Evolutionary conservation across 345 rosid genomes (phyloP).

Genomic region (Syzygium jambos): DNA sequence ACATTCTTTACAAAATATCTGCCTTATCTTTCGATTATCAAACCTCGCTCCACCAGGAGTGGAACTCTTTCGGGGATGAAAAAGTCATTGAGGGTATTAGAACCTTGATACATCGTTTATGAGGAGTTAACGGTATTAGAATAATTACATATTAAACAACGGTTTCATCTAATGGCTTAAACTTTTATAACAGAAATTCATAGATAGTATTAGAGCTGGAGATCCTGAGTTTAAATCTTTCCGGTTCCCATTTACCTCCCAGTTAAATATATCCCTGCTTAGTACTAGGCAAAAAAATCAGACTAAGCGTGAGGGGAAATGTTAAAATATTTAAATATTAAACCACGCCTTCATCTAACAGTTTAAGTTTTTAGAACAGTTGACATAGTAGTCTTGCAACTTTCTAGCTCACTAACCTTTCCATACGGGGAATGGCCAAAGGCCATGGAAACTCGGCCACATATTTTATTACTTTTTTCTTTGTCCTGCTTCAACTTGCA

Average conservation of each 20-base stretch:
- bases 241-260: no score
- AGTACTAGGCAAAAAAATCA: no score
- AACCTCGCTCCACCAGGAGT: background rate
- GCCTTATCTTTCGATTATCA: background rate
- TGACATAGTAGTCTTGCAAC: background rate
- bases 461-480: background rate
- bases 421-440: background rate
- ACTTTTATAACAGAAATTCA: no score
- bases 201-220: no score
- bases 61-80: background rate
- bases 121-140: background rate
- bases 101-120: background rate
- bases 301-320: no score
- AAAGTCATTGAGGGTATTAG: background rate
- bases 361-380: no score
- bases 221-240: no score
- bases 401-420: background rate
- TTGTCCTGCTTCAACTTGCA: background rate
- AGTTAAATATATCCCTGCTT: no score
- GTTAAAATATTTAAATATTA: no score
- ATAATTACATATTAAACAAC: no score
- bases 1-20: background rate
- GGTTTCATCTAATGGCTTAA: no score
- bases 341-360: no score
- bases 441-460: background rate